Evolutionary conservation across 768 basidiomycete species (phyloP), one percentile per base, ranked within the genome.

Genomic region (Coprinopsis marcescibilis): DNA sequence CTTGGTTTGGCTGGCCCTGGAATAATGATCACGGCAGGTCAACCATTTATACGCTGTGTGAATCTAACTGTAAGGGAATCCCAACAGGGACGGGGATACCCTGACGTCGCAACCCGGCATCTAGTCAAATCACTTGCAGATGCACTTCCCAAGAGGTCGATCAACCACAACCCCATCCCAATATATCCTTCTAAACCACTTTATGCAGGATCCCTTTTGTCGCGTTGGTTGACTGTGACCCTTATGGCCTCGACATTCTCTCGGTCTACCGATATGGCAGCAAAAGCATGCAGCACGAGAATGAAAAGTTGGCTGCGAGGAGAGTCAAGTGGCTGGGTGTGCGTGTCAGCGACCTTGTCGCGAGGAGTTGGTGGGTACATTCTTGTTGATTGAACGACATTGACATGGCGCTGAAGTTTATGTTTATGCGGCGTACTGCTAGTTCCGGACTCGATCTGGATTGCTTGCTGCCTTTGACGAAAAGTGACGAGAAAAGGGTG

Each of bases 81-180:
- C n/a, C n/a, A n/a, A 29, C 24, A 96, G 93, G 96, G 96, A 0
- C 98, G 96, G 61, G 96, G 96, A 2, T 98, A 95, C 64, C 96
- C 96, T 0, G 96, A 99, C 59, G 65, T 96, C 3, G 85, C 92
- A 2, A 95, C 96, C 0, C 76, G 92, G 5, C 83, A 94, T 53
- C 73, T 98, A 5, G 77, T 94, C 36, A 80, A 81, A 48, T 78
- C 75, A 0, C 70, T 98, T 2, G 75, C 85, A 1, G 74, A 81
- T 30, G 75, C 76, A 26, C 73, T 91, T 15, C 83, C 85, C 2
- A 36, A 62, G 33, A 65, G 65, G 91, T 89, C 60, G 54, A 67
- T 32, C 29, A 27, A 21, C n/a, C n/a, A 4, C 11, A 8, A 20
- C 29, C n/a, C 27, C 26, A 20, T 10, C 27, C 23, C 29, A 20